Conservation (phyloP, 2,329 filamentous ascomycete species). For the Xylaria arbuscula region DNA sequence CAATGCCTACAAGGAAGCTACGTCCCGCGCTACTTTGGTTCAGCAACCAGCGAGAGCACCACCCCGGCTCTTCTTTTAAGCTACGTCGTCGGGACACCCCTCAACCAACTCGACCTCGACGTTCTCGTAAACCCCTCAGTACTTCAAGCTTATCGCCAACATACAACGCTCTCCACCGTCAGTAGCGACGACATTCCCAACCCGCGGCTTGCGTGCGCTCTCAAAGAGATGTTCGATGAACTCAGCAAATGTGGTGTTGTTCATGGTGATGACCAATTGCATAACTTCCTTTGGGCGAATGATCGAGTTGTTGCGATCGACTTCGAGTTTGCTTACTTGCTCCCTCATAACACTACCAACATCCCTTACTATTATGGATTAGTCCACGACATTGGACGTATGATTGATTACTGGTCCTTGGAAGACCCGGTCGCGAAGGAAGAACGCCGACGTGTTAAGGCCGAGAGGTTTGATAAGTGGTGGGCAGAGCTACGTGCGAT, state of each 20-base stretch:
- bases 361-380: not conserved
- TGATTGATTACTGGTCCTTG: too few relatives aligned
- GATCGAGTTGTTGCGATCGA: not conserved
- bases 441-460: too few relatives aligned
- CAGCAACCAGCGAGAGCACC: not conserved
- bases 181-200: not conserved
- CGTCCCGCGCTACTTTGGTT: not conserved
- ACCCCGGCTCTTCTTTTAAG: not conserved
- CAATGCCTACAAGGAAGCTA: not conserved
- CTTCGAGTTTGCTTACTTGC: not conserved
- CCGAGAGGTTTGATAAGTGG: too few relatives aligned
- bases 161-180: not conserved
- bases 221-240: not conserved
- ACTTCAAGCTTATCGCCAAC: not conserved
- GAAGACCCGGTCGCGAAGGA: too few relatives aligned
- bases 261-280: not conserved
- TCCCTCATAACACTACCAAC: not conserved
- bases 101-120: not conserved
- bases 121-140: not conserved
- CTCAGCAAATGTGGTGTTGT: not conserved
- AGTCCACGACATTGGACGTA: too few relatives aligned
- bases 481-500: too few relatives aligned
- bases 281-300: not conserved
- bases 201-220: not conserved
- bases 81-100: not conserved